Base-by-base conservation (phyloP, 2,329 filamentous ascomycete genomes). In the Monosporascus sp. region DNA sequence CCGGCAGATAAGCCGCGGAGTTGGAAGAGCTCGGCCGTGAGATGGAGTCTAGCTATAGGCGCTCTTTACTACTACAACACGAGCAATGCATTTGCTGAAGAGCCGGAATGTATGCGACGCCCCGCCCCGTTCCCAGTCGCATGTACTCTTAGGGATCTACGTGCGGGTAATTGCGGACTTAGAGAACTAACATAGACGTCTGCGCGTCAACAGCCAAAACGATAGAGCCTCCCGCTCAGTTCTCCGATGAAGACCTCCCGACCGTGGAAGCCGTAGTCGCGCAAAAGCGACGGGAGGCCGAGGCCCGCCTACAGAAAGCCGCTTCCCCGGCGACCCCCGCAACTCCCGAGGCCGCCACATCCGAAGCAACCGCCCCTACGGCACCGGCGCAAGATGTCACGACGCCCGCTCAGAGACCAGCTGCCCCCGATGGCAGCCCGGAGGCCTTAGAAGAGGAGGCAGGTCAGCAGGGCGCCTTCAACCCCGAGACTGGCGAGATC, bases 401-500 rank as follows among this genome's bases (percentile, higher is more conserved):
- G 17, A 58, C 61, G 6, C 53, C 58, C n/a, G 53, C 55, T 6
- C 53, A 57, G 9, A 46, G 27, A 35, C 47, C 49, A 22, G 31
- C 50, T 37, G 14, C 50, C 50, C 27, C 60, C 47, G 51, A 61
- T 52, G 59, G 69, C 27, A 75, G 79, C 2, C 74, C 77, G 6
- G 75, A 75, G 53, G 78, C 72, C 0, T 74, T 94, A 15, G 88
- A 96, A 70, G 83, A 90, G 55, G 91, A 97, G 71, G 91, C 90
- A 6, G 82, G 76, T 56, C 85, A 93, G 68, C 85, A 97, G 72
- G 94, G 90, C 52, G 94, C 94, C 1, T 99, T 97, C 77, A 96
- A 99, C 72, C 91, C 92, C 3, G 94, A 97, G 76, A 99, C 94
- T 9, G 94, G 94, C 62, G 94, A 99, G 80, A 99, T 99, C 75